Percentiles rank a stretch among this genome's conserved stretches.
phyloP scores from a whole-genome alignment of 169 alveolate species.

The Plasmodium vinckei region DNA sequence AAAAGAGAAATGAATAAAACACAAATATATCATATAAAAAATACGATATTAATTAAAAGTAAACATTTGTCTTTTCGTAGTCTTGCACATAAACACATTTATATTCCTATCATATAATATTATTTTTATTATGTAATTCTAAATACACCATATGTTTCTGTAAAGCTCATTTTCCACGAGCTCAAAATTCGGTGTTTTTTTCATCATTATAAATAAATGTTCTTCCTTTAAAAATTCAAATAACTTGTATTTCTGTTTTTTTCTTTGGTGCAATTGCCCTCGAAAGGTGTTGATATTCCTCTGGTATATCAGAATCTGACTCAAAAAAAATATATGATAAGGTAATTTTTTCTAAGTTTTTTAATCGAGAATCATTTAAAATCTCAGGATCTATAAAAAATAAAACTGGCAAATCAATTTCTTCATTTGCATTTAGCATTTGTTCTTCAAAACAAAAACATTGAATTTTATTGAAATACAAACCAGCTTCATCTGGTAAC shows the following conservation, averaged over 20 bases:
- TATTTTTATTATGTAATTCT: too few species aligned
- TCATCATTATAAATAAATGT: too few species aligned
- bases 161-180: too few species aligned
- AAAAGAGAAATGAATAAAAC: neutral
- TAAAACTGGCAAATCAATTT: conserved; percentile 95
- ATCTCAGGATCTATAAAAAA: conserved; percentile 95
- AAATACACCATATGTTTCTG: too few species aligned
- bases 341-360: conserved; percentile 89
- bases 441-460: conserved; percentile 97
- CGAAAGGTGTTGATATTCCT: conserved; percentile 84
- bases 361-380: conserved; percentile 89
- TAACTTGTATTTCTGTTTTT: conserved; percentile 54
- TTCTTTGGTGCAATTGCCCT: conserved; percentile 73
- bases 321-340: conserved; percentile 94
- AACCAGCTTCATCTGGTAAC: conserved; percentile 94
- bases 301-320: conserved; percentile 91
- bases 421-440: conserved; percentile 94
- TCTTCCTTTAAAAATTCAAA: conserved; percentile 5
- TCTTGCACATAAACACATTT: neutral
- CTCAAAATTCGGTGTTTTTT: too few species aligned
- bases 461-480: conserved; percentile 95
- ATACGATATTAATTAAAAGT: too few species aligned
- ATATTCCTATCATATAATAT: too few species aligned
- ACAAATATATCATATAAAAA: too few species aligned
- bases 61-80: too few species aligned